Evolutionary conservation across 768 basidiomycete species (phyloP), one percentile per base, ranked within the genome.

Genomic region (Lactarius pseudohatsudake): DNA sequence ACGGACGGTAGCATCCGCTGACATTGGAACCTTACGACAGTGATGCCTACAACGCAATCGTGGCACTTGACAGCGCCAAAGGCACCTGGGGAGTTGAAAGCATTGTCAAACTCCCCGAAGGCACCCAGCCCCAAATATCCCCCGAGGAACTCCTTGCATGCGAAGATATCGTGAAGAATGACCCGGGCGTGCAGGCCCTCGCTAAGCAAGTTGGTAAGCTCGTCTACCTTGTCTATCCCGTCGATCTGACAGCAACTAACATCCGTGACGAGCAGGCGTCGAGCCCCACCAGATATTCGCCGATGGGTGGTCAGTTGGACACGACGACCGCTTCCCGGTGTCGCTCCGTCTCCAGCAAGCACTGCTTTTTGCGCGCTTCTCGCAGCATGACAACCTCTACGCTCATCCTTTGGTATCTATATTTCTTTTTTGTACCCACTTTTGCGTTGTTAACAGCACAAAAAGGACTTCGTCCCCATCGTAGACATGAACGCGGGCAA

Each of bases 231-330:
- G 7, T 56, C 26, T 6, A 22, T 26, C 30, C 34, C 13, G 5
- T 18, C 32, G 13, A 11, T 41, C 45, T n/a, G 22, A 13, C 15
- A 1, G 56, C 47, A 40, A 40, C 53, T 40, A 18, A 15, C 36
- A 60, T 50, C 30, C 18, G 15, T 9, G 18, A 45, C 20, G 36
- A 70, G 1, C 74, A 91, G 90, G 90, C n/a, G 76, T 93, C 58
- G 74, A 80, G 6, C 85, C 87, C 3, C 81, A 92, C 36, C 86
- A 93, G 74, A 85, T 94, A 11, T 81, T 76, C 64, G 89, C 89
- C 57, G 94, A 95, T 67, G 93, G 94, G 2, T 98, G 95, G 95
- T 85, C 90, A 0, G 88, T 98, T 68, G 95, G 95, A 43, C 92
- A 89, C 69, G 95, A 98, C 70, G 87, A 87, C 26, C 87, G 95